A percentile compares a stretch with the other conserved stretches of the same genome.
Conservation (phyloP, 2,329 filamentous ascomycete genomes). For the Claviceps purpurea region DNA sequence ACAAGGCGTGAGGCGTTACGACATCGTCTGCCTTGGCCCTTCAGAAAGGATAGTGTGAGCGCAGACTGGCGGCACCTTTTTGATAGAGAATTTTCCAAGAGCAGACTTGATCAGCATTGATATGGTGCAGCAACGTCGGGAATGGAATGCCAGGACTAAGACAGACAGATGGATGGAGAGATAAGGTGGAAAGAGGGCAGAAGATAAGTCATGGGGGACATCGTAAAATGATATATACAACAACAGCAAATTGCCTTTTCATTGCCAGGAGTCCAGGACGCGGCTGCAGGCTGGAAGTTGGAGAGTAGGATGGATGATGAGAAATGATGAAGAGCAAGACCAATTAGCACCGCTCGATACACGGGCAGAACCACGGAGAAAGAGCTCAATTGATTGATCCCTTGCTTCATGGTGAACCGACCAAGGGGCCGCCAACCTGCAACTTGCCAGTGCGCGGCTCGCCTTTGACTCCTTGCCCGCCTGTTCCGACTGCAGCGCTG, state of each 20-base stretch:
- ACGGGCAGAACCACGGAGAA: not conserved
- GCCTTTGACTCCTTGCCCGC: not conserved
- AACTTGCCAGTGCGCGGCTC: not conserved
- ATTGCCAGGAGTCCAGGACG: not conserved
- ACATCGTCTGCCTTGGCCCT: not conserved
- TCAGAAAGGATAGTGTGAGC: not conserved
- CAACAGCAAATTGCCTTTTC: not conserved
- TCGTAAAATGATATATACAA: slow-evolving; percentile 3
- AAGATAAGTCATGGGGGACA: not conserved
- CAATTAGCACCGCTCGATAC: not conserved
- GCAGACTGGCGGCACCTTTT: not conserved
- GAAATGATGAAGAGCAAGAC: not conserved
- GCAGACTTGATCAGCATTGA: not conserved
- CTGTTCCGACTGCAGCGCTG: slow-evolving; percentile 1
- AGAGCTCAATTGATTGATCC: not conserved
- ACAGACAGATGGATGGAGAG: not conserved
- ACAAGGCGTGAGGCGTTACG: not conserved
- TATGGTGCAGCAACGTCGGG: not conserved
- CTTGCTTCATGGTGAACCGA: not conserved
- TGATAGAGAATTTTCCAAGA: no score
- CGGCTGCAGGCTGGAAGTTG: not conserved
- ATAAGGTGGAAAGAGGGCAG: not conserved
- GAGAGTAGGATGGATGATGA: no score
- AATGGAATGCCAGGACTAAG: not conserved
- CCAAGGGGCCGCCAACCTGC: not conserved